Evolutionary conservation across 2,329 filamentous ascomycete genomes (phyloP).

Genomic region (Colletotrichum sp.): DNA sequence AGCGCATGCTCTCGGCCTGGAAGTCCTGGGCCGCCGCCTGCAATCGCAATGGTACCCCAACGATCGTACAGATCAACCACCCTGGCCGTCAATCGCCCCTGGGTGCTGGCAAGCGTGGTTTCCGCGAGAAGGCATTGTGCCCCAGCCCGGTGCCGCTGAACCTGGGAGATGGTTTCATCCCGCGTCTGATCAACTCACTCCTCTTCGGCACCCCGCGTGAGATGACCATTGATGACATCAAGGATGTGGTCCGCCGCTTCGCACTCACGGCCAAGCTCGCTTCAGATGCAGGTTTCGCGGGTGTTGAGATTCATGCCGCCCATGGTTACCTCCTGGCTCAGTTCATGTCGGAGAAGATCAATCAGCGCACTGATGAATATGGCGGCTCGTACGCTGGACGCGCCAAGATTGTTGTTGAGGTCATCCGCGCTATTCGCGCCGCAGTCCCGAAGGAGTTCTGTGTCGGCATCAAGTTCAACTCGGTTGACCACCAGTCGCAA

Average conservation of each 20-base stretch:
- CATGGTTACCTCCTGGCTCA: constrained; percentile 65
- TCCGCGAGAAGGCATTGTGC: constrained; percentile 44
- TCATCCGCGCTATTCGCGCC: constrained; percentile 47
- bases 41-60: constrained; percentile 37
- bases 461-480: constrained; percentile 62
- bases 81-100: constrained; percentile 49
- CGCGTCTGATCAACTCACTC: constrained; percentile 34
- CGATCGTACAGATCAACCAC: constrained; percentile 52
- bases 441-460: constrained; percentile 46
- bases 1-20: constrained; percentile 39
- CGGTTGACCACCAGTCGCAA: constrained; percentile 58
- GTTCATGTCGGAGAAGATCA: constrained; percentile 57
- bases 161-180: constrained; percentile 42
- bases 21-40: constrained; percentile 38
- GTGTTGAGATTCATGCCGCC: constrained; percentile 50
- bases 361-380: constrained; percentile 59
- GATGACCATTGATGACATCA: constrained; percentile 60
- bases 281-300: constrained; percentile 50
- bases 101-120: constrained; percentile 39
- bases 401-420: constrained; percentile 55
- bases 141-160: constrained; percentile 48
- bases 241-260: constrained; percentile 56
- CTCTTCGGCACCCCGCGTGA: constrained; percentile 60
- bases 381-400: constrained; percentile 56
- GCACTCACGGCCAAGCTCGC: constrained; percentile 54